Evolutionary conservation across 306 rosid genomes (phyloP).

Genomic region (Inga laurina): DNA sequence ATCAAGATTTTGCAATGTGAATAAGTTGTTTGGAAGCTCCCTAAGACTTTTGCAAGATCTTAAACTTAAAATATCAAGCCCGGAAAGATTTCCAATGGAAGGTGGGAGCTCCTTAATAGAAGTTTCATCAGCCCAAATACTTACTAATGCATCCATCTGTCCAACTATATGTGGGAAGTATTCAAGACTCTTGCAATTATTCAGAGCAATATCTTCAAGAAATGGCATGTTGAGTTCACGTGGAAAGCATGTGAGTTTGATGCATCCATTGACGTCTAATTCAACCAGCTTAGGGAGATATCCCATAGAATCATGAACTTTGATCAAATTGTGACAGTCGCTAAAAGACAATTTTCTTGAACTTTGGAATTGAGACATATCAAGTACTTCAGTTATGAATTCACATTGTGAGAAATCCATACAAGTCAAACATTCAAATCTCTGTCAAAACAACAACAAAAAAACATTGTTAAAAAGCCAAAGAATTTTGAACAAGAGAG

Average conservation of each 20-base stretch:
- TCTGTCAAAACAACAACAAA: neutral
- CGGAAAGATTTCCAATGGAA: neutral
- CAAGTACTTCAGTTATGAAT: neutral
- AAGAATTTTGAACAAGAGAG: neutral
- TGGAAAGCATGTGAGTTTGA: neutral
- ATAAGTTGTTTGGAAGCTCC: neutral
- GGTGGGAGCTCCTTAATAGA: neutral
- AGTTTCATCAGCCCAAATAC: neutral
- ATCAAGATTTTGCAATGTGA: neutral
- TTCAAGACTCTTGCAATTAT: neutral
- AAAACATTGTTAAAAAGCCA: neutral
- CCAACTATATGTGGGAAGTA: neutral
- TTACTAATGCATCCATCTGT: neutral
- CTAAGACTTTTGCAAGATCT: neutral
- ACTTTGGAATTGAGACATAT: neutral
- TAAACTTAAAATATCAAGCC: neutral
- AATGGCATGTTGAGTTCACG: neutral
- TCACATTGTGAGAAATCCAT: neutral
- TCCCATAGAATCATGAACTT: neutral
- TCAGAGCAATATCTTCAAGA: neutral
- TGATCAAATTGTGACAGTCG: neutral
- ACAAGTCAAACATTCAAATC: neutral
- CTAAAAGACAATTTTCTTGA: neutral
- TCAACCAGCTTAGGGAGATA: neutral
- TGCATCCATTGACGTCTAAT: neutral